A percentile compares a stretch with the other conserved stretches of the same genome.
Evolutionary conservation across 306 rosid species (phyloP).

Genomic region (Fragaria iinumae): DNA sequence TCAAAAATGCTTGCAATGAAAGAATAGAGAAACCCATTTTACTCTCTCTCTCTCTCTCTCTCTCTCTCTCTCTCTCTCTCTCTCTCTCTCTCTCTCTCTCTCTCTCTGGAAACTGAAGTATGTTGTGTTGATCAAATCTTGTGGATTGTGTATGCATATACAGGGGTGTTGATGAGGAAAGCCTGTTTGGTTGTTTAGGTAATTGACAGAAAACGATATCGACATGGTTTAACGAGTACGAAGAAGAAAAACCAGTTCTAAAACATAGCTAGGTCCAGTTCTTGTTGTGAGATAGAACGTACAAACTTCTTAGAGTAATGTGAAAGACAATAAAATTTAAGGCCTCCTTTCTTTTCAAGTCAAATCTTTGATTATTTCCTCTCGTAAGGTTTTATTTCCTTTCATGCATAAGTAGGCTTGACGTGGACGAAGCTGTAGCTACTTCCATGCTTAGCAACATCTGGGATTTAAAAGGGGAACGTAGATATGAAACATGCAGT

Average conservation of each 20-base stretch:
- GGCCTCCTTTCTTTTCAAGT: not conserved
- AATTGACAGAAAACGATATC: conserved; percentile 1
- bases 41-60: not conserved
- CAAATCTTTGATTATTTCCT: not conserved
- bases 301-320: not conserved
- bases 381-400: not conserved
- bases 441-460: not conserved
- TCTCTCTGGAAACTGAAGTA: not conserved
- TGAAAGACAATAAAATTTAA: not conserved
- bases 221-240: conserved; percentile 25
- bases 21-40: conserved; percentile 35
- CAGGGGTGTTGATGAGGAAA: conserved; percentile 11
- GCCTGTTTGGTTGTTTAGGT: conserved; percentile 27
- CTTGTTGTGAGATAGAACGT: conserved; percentile 40
- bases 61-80: not conserved
- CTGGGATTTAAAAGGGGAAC: not conserved
- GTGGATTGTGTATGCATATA: conserved; percentile 17
- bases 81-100: not conserved
- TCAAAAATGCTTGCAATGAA: not conserved
- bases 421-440: not conserved
- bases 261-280: conserved; percentile 1
- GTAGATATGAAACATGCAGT: not conserved
- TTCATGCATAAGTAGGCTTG: not conserved
- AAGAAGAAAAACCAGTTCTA: not conserved
- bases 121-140: not conserved